Conservation (phyloP, 1,284 basidiomycete species). For the Sanghuangporus weigelae region DNA sequence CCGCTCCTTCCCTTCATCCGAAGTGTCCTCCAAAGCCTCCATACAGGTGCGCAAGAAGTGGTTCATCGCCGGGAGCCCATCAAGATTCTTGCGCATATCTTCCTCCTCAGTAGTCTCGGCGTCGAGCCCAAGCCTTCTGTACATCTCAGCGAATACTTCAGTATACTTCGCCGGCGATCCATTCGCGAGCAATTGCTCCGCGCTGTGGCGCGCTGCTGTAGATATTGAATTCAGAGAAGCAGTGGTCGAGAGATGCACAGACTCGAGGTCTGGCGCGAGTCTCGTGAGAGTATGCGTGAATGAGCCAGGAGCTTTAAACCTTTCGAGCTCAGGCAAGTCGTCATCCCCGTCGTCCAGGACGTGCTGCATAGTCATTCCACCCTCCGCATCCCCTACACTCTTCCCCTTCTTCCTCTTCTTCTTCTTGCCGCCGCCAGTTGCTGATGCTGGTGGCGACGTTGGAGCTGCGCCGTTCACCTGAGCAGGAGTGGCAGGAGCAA, state of each 20-base stretch:
- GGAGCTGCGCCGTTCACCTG: neutral
- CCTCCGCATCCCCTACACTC: neutral
- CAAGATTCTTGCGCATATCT: constrained; percentile 11
- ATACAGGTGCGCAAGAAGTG: constrained; percentile 12
- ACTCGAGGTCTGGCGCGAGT: constrained; percentile 42
- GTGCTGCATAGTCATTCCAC: constrained; percentile 19
- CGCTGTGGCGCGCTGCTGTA: constrained; percentile 28
- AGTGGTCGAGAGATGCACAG: constrained; percentile 43
- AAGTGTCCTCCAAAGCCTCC: neutral
- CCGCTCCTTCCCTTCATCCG: constrained; percentile 27
- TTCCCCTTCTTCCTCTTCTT: constrained; percentile 44
- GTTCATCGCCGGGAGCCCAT: constrained; percentile 12
- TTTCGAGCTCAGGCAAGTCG: constrained; percentile 25
- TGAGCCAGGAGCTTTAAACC: constrained; percentile 25
- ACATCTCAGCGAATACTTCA: constrained; percentile 51
- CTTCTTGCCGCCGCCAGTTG: constrained; percentile 29
- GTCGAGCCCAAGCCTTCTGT: constrained; percentile 44
- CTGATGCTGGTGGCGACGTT: neutral
- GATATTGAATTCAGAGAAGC: constrained; percentile 40
- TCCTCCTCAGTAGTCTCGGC: constrained; percentile 1
- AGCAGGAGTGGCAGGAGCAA: neutral
- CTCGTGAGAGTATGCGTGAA: constrained; percentile 28
- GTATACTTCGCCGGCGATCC: constrained; percentile 35
- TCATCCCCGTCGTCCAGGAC: constrained; percentile 29
- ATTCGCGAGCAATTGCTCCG: constrained; percentile 18